Conservation (phyloP, 257 asterid genomes). For the Primulina eburnea region DNA sequence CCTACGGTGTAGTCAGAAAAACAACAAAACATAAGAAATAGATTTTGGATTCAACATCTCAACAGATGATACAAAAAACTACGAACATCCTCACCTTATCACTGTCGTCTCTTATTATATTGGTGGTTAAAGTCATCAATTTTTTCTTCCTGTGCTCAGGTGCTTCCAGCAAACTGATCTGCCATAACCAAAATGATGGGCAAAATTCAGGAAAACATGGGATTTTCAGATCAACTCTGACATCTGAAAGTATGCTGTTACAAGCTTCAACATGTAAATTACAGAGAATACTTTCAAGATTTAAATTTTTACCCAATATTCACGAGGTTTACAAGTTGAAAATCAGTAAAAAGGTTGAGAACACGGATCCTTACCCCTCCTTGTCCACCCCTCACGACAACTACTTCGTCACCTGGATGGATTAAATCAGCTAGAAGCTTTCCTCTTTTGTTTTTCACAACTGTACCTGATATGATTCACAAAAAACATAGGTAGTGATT, state of each 20-base stretch:
- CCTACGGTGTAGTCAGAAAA: not conserved
- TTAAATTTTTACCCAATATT: not conserved
- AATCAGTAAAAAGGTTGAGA: conserved; percentile 20
- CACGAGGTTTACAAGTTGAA: not conserved
- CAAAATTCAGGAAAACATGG: conserved; percentile 13
- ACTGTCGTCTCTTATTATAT: conserved; percentile 77
- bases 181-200: conserved; percentile 32
- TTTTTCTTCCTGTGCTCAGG: conserved; percentile 62
- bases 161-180: conserved; percentile 85
- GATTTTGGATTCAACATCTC: not conserved
- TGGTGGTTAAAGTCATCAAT: conserved; percentile 46
- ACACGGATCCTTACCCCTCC: conserved; percentile 79
- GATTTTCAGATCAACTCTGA: conserved; percentile 2
- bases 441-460: conserved; percentile 82
- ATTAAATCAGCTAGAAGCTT: conserved; percentile 88
- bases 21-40: not conserved
- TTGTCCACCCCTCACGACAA: conserved; percentile 96
- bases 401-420: conserved; percentile 78
- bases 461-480: conserved; percentile 61
- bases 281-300: not conserved
- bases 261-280: not conserved
- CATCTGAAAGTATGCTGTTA: not conserved
- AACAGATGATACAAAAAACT: not conserved
- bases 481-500: conserved; percentile 9
- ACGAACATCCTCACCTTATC: conserved; percentile 58